Percentiles rank a stretch among this genome's conserved stretches.
Conservation (phyloP, 1,139 yeast species). For the Sugiyamaella pinicola region DNA sequence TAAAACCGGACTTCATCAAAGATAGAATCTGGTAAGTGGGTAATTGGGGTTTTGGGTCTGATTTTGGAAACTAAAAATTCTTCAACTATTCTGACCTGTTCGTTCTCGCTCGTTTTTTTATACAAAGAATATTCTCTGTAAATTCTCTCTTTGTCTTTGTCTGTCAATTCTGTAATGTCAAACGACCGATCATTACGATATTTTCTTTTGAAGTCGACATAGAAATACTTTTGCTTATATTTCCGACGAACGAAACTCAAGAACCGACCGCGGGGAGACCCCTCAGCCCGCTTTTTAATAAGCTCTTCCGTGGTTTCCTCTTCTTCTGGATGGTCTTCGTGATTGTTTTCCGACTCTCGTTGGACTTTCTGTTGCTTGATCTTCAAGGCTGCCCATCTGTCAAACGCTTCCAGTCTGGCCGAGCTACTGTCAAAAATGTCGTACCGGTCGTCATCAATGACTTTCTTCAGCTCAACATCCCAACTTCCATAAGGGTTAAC, state of each 20-base stretch:
- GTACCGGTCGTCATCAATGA: constrained; percentile 48
- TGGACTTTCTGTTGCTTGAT: too few species aligned
- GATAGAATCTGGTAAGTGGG: constrained; percentile 15
- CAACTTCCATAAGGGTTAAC: constrained; percentile 51
- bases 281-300: constrained; percentile 3
- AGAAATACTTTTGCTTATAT: constrained; percentile 43
- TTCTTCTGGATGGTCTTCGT: neutral
- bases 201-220: constrained; percentile 52
- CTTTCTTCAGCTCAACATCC: constrained; percentile 49
- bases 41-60: neutral
- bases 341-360: neutral
- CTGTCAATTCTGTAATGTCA: constrained; percentile 39
- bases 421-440: constrained; percentile 43
- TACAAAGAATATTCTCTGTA: constrained; percentile 43
- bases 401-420: constrained; percentile 45
- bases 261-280: constrained; percentile 36
- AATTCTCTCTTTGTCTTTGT: constrained; percentile 46
- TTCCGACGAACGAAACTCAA: constrained; percentile 41
- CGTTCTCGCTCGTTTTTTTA: constrained; percentile 25
- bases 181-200: constrained; percentile 41
- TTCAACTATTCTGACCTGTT: constrained; percentile 19
- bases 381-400: constrained; percentile 46
- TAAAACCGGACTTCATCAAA: constrained; percentile 17
- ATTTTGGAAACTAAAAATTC: constrained; percentile 1
- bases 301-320: neutral